A percentile compares a stretch with the other conserved stretches of the same genome.
Evolutionary conservation across 2,329 filamentous ascomycete species (phyloP).

Genomic region (Ophiostoma ulmi): DNA sequence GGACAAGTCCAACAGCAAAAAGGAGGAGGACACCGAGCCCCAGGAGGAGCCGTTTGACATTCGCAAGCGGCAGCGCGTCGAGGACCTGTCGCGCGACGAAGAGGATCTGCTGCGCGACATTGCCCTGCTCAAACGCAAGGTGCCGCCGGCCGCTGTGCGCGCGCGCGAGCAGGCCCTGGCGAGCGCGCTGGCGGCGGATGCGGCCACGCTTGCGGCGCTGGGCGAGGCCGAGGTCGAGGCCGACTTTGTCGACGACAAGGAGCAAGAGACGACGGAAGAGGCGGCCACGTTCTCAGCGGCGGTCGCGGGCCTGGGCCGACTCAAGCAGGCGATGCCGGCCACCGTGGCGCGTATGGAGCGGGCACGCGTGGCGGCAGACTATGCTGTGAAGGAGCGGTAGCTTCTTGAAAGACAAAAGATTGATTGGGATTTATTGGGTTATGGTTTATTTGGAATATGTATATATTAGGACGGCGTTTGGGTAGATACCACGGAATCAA

Average conservation of each 20-base stretch:
- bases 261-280: not conserved
- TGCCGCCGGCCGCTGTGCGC: conserved; percentile 43
- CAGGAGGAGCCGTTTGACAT: conserved; percentile 57
- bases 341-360: conserved; percentile 61
- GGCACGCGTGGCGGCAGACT: conserved; percentile 55
- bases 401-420: not conserved
- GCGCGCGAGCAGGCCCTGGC: conserved; percentile 40
- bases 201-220: conserved; percentile 35
- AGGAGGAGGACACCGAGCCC: conserved; percentile 31
- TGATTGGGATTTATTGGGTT: not conserved
- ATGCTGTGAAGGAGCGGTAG: conserved; percentile 45
- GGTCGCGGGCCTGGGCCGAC: conserved; percentile 46
- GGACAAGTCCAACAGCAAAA: conserved; percentile 12
- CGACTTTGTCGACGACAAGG: conserved; percentile 36
- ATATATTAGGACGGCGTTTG: not conserved
- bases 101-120: conserved; percentile 61
- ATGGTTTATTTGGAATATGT: not conserved
- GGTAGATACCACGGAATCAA: conserved; percentile 1
- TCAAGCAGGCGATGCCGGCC: conserved; percentile 58
- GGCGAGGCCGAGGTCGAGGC: conserved; percentile 31
- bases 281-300: conserved; percentile 39
- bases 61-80: conserved; percentile 54
- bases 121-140: conserved; percentile 52
- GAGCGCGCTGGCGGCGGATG: conserved; percentile 43
- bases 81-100: conserved; percentile 56